phyloP scores from a whole-genome alignment of 169 alveolate species.

The Perkinsus marinus region DNA sequence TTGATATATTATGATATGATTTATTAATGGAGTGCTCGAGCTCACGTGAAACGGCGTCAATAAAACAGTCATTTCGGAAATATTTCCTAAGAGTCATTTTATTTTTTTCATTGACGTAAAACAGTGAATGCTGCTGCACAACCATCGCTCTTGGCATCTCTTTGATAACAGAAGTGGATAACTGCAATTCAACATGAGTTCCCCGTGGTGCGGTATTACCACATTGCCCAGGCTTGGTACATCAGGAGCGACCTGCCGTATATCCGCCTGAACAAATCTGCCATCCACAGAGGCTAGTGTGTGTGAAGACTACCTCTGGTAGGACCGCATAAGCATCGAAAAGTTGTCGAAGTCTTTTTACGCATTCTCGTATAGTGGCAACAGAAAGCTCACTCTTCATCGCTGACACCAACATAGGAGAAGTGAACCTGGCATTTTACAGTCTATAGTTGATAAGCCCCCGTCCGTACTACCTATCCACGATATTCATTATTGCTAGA shows the following conservation, averaged over 20 bases:
- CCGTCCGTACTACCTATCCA: background rate
- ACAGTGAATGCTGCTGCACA: no score
- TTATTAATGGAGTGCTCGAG: no score
- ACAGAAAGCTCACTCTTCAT: background rate
- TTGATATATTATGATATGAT: no score
- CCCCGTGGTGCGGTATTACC: background rate
- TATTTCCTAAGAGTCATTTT: no score
- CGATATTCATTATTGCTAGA: background rate
- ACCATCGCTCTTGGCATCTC: background rate
- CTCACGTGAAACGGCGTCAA: no score
- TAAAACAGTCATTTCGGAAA: no score
- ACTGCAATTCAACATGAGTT: no score
- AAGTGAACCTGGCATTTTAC: background rate
- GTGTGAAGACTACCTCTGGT: background rate
- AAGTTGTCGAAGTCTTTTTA: background rate
- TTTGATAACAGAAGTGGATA: background rate
- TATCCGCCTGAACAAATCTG: background rate
- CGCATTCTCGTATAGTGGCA: background rate
- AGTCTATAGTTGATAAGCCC: background rate
- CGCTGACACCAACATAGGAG: background rate
- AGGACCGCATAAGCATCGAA: background rate
- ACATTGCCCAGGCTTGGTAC: background rate
- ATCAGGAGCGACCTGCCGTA: background rate
- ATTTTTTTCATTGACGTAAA: no score
- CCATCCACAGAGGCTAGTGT: background rate